Conservation (phyloP, 1,284 basidiomycete genomes). For the Wallemia ichthyophaga region DNA sequence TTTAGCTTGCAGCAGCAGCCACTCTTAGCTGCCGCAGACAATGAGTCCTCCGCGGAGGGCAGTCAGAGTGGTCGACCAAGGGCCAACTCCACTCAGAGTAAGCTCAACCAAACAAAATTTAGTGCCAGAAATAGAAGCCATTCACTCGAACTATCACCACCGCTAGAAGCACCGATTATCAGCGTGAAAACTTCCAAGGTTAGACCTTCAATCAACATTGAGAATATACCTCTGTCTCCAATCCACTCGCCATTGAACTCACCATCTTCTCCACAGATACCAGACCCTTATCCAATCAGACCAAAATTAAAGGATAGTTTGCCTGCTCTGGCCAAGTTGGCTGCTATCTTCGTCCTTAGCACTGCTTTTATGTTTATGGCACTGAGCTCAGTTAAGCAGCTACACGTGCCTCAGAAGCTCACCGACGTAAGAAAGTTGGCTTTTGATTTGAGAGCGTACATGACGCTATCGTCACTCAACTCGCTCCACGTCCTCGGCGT, state of each 20-base stretch:
- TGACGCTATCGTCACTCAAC: background rate
- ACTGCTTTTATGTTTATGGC: background rate
- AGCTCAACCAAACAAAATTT: background rate
- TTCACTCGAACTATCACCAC: background rate
- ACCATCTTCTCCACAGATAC: background rate
- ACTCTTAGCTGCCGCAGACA: background rate
- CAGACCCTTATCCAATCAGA: background rate
- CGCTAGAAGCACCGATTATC: background rate
- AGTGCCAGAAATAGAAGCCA: background rate
- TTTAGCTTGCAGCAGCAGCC: background rate
- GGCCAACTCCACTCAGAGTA: background rate
- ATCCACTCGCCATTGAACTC: background rate
- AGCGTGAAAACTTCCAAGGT: background rate
- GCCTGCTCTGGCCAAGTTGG: background rate
- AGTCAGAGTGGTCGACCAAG: background rate
- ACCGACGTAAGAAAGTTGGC: background rate
- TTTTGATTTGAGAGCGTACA: background rate
- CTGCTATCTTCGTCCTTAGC: background rate
- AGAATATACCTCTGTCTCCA: background rate
- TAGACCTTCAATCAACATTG: background rate
- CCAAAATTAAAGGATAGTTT: background rate
- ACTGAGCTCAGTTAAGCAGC: background rate
- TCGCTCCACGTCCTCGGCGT: slow-evolving; percentile 1
- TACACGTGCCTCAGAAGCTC: background rate
- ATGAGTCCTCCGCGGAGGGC: background rate